Evolutionary conservation across 148 eudicot species (phyloP).

Genomic region (Drosera capensis): DNA sequence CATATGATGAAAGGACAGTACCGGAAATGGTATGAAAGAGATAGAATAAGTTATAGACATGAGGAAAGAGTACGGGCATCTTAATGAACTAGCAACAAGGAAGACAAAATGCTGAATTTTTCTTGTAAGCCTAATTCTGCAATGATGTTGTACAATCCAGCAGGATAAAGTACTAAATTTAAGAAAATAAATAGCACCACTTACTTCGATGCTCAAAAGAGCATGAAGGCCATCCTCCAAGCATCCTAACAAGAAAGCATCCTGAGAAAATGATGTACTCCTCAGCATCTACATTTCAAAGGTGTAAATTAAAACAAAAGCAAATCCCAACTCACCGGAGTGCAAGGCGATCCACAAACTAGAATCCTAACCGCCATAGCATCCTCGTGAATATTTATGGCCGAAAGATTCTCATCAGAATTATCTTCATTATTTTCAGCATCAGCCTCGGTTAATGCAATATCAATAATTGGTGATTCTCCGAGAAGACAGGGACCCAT

Average conservation of each 20-base stretch:
- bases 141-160: no score
- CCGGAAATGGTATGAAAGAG: no score
- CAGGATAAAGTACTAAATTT: neutral
- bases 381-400: constrained; percentile 80
- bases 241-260: constrained; percentile 54
- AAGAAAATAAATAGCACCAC: constrained; percentile 12
- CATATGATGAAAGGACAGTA: no score
- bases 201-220: constrained; percentile 82
- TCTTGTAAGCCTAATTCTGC: no score
- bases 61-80: no score
- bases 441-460: constrained; percentile 44
- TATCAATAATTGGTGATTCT: constrained; percentile 61
- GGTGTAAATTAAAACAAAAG: constrained; percentile 4
- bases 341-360: constrained; percentile 56
- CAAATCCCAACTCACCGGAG: constrained; percentile 37
- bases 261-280: constrained; percentile 29
- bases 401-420: constrained; percentile 38
- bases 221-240: constrained; percentile 90
- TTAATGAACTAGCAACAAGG: no score
- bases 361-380: constrained; percentile 63
- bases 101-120: no score
- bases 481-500: constrained; percentile 76
- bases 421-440: constrained; percentile 53
- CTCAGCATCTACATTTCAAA: constrained; percentile 10
- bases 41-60: no score